Percentiles rank a stretch among this genome's conserved stretches.
phyloP scores from a whole-genome alignment of 352 stramenopile species.

The Bremia lactucae region DNA sequence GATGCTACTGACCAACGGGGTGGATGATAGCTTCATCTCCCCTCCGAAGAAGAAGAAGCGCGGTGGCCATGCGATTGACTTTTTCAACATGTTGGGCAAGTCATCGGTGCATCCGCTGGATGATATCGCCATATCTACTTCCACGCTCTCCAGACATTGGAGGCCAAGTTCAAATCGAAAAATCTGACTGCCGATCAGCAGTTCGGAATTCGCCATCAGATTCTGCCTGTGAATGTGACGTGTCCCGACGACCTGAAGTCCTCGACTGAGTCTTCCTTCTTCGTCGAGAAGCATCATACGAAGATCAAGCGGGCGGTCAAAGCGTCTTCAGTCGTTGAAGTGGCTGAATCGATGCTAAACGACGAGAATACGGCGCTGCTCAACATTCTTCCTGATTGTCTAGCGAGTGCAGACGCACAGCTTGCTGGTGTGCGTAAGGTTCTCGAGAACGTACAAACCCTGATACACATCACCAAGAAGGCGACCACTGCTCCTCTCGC shows the following conservation, averaged over 20 bases:
- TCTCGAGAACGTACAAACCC: background rate
- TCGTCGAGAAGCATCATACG: background rate
- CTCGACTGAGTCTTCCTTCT: background rate
- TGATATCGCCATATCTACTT: background rate
- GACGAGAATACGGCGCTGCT: background rate
- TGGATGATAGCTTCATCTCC: too few relatives aligned
- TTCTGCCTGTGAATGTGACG: background rate
- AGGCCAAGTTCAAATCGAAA: background rate
- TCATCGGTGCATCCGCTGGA: background rate
- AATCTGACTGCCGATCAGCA: background rate
- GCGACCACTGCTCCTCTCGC: background rate
- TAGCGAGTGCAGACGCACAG: background rate
- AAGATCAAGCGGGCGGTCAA: background rate
- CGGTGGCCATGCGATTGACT: background rate
- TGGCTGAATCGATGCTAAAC: background rate
- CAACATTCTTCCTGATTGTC: background rate
- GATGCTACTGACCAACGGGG: too few relatives aligned
- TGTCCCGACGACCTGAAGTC: background rate
- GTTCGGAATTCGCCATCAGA: too few relatives aligned
- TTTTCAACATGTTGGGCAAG: background rate
- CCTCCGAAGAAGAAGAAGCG: background rate
- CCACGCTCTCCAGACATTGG: background rate
- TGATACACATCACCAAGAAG: background rate
- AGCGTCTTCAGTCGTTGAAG: background rate
- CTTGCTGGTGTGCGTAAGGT: too few relatives aligned